Base-by-base conservation (phyloP, 2,329 filamentous ascomycete species). In the Fusarium sp. region DNA sequence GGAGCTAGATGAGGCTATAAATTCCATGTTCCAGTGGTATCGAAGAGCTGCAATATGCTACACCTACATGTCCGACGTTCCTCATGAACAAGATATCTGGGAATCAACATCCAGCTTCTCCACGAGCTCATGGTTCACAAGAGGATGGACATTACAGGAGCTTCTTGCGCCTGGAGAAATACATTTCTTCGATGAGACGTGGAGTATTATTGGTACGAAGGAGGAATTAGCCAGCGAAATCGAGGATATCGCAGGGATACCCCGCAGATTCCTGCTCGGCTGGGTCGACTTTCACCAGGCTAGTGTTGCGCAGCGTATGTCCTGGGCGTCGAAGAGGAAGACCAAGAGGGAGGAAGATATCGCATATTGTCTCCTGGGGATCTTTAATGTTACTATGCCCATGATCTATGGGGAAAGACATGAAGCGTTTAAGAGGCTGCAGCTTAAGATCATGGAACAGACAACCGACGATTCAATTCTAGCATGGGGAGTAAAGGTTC, bases 1-100 rank as follows among this genome's bases (percentile, higher is more conserved):
- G 13, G 64, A 66, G n/a, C 38, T 66, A 1, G 60, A 65, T 0
- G 64, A 66, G 18, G 51, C 64, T 3, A 66, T 66, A 4, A 65
- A 65, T 10, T 65, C 64, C 4, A 66, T 66, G 50, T 66, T 65
- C 3, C 50, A 58, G 12, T 66, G 64, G 64, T 66, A 66, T 28
- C 24, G 26, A 1, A 22, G 10, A 18, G 60, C 64, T 0, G 22
- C 26, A 3, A 32, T 58, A 4, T 66, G 50, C 8, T 65, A 65
- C 17, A 66, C 64, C 0, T 66, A 66, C 20, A 48, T 66, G 32
- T 39, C 7, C 1, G 64, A 66, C 4, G 32, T 66, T 9, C 38
- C 41, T 3, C 5, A n/a, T 5, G 30, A 26, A 1, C 42, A 66
- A 2, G 17, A 66, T 24, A 12, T 51, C 11, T 45, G 64, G 51